A percentile compares a stretch with the other conserved stretches of the same genome.
Evolutionary conservation across 2,329 filamentous ascomycete species (phyloP).

Genomic region (Botrytis squamosa): DNA sequence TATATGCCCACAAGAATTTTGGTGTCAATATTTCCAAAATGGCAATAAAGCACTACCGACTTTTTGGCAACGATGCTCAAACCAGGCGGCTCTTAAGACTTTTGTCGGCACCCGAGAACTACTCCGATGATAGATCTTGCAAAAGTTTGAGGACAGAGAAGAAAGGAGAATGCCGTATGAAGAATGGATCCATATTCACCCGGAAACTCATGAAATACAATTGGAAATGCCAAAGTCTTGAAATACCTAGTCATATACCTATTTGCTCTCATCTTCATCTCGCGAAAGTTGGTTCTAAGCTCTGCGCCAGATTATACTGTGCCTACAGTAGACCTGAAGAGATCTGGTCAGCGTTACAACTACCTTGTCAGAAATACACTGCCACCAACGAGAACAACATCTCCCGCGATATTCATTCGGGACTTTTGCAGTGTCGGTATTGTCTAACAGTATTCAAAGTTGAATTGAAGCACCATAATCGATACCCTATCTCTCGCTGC

Average conservation of each 20-base stretch:
- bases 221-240: background rate
- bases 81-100: background rate
- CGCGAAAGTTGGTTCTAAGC: background rate
- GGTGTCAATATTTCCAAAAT: background rate
- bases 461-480: background rate
- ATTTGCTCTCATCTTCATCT: background rate
- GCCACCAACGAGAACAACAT: background rate
- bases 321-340: background rate
- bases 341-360: background rate
- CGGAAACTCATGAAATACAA: background rate
- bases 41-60: background rate
- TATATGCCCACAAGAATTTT: background rate
- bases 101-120: background rate
- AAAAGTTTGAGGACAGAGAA: background rate
- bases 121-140: background rate
- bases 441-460: background rate
- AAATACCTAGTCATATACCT: background rate
- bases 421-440: background rate
- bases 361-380: background rate
- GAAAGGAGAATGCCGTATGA: background rate
- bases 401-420: background rate
- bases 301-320: background rate
- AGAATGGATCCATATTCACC: background rate
- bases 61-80: background rate
- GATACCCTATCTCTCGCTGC: background rate